phyloP scores from a whole-genome alignment of 2,329 filamentous ascomycete species.

The Fusarium decemcellulare region DNA sequence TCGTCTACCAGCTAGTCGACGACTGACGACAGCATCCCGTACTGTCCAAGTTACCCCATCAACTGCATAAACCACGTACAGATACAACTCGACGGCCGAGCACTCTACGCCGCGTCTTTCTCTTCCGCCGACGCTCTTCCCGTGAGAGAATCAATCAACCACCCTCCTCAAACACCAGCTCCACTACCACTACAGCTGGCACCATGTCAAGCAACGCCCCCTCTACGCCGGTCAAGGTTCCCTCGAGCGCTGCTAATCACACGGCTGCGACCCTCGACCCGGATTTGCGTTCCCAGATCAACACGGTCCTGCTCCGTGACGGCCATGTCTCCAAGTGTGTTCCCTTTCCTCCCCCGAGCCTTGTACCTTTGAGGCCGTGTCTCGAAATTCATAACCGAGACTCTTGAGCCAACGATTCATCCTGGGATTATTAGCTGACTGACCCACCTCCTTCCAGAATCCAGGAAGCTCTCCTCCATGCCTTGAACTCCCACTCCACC shows the following conservation, averaged over 20 bases:
- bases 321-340: constrained; percentile 72
- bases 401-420: neutral
- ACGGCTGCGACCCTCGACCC: constrained; percentile 73
- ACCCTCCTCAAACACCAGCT: neutral
- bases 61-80: neutral
- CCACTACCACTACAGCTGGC: constrained; percentile 3
- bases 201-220: constrained; percentile 62
- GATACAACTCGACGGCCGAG: neutral
- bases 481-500: constrained; percentile 69
- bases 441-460: constrained; percentile 60
- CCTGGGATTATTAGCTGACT: constrained; percentile 11
- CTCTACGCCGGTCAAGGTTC: constrained; percentile 73
- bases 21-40: neutral
- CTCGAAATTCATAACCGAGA: too few species aligned
- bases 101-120: neutral
- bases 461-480: constrained; percentile 74
- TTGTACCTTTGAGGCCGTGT: neutral
- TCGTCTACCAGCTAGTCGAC: too few species aligned
- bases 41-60: neutral
- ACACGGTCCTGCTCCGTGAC: constrained; percentile 69
- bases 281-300: constrained; percentile 74
- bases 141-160: neutral
- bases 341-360: neutral
- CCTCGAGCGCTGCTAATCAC: constrained; percentile 71
- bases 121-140: neutral